Percentiles rank a stretch among this genome's conserved stretches.
Conservation (phyloP, 75 land plant species). For the Cunninghamia lanceolata region DNA sequence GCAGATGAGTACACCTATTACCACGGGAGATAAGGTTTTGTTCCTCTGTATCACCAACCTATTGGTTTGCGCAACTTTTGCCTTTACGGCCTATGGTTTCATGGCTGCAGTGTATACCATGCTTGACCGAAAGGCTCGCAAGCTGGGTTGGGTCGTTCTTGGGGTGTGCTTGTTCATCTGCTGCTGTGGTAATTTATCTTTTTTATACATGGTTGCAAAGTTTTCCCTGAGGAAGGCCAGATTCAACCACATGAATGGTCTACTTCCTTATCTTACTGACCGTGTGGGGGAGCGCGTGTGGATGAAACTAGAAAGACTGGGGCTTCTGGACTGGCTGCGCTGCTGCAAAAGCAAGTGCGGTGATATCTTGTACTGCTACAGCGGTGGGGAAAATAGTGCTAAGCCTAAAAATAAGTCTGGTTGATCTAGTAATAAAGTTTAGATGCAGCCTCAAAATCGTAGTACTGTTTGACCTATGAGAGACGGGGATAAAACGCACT, state of each 20-base stretch:
- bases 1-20: neutral
- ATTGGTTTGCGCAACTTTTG: neutral
- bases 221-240: neutral
- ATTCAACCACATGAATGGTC: neutral
- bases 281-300: neutral
- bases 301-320: no score
- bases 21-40: neutral
- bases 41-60: neutral
- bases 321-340: no score
- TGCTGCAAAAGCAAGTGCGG: no score
- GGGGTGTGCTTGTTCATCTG: neutral
- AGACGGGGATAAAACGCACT: no score
- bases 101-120: neutral
- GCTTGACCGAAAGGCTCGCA: neutral
- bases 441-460: no score
- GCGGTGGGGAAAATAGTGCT: no score
- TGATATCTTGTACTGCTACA: no score
- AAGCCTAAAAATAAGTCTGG: no score
- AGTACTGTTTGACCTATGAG: no score
- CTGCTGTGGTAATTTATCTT: neutral
- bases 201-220: neutral
- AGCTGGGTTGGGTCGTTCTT: neutral
- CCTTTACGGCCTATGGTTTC: neutral
- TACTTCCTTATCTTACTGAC: neutral
- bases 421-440: no score